A percentile compares a stretch with the other conserved stretches of the same genome.
Conservation (phyloP, 2,329 filamentous ascomycete genomes). For the Aspergillus pseudoviridinutans region DNA sequence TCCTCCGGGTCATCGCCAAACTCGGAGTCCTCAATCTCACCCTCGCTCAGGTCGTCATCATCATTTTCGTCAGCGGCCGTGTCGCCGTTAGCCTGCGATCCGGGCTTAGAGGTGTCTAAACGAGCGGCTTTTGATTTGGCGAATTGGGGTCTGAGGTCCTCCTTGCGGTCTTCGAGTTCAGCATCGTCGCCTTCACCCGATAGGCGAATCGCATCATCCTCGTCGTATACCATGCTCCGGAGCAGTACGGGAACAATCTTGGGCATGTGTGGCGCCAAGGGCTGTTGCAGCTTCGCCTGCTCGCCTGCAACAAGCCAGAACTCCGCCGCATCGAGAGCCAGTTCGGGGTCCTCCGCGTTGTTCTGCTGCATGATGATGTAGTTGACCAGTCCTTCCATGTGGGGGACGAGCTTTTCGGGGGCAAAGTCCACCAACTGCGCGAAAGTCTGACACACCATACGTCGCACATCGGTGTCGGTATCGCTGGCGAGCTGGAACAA, state of each 20-base stretch:
- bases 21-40: constrained; percentile 75
- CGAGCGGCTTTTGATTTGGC: constrained; percentile 66
- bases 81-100: constrained; percentile 37
- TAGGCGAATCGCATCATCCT: constrained; percentile 83
- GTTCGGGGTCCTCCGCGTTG: constrained; percentile 73
- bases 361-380: constrained; percentile 91
- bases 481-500: constrained; percentile 81
- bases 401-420: constrained; percentile 84
- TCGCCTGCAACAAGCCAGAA: constrained; percentile 96
- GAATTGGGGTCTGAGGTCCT: constrained; percentile 92
- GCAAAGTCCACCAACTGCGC: constrained; percentile 86
- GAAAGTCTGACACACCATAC: constrained; percentile 90
- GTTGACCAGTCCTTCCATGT: constrained; percentile 82
- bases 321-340: constrained; percentile 91
- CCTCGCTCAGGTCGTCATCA: constrained; percentile 79
- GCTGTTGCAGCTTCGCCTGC: constrained; percentile 72
- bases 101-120: constrained; percentile 50
- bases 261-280: constrained; percentile 70
- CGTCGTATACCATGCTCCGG: constrained; percentile 92
- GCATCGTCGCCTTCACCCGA: constrained; percentile 85
- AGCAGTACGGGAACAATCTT: constrained; percentile 88
- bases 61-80: constrained; percentile 51
- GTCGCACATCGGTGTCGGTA: constrained; percentile 72
- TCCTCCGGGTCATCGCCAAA: constrained; percentile 76
- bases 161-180: constrained; percentile 79